Evolutionary conservation across 495 filamentous ascomycete species (phyloP), one percentile per base, ranked within the genome.

Genomic region (Penicillium mononematosum): DNA sequence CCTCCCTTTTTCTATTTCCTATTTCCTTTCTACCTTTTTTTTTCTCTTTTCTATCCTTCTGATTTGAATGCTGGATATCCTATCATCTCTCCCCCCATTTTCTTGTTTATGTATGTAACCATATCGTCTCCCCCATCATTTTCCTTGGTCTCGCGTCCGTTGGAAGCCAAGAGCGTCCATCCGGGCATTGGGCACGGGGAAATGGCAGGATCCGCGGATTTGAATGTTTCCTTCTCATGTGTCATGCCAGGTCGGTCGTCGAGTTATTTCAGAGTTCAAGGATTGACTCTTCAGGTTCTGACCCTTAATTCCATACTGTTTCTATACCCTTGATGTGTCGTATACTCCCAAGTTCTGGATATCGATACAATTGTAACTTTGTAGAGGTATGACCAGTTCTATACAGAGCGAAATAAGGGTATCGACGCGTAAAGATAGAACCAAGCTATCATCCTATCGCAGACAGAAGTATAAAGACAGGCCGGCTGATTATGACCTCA

Each of bases 61-160:
- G 50, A 66, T 69, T 71, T 70, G 64, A 68, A 74, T 66, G 67
- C 70, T 71, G 69, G 74, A 75, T 76, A 76, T 76, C 70, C 72
- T 73, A 67, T 71, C 62, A 67, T 67, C 61, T 56, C 54, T 69
- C 52, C 70, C 70, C 44, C 62, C 46, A 55, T 16, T 54, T 57
- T 67, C 34, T 55, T 55, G 58, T 66, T 60, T 59, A 63, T 73
- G 67, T 76, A 71, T 76, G 72, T 71, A 77, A 69, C 60, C 67
- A 70, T 74, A 73, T 64, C 66, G 61, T 65, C 64, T 56, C 53
- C 57, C 57, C 58, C 64, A 64, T 66, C 58, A 50, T 56, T 64
- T 65, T 66, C 66, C 61, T 72, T 68, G 56, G 55, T 68, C 60
- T 67, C 59, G 58, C 61, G 63, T 66, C 59, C 64, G 61, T 63